Evolutionary conservation across 768 basidiomycete species (phyloP), one percentile per base, ranked within the genome.

Genomic region (Panus rudis): DNA sequence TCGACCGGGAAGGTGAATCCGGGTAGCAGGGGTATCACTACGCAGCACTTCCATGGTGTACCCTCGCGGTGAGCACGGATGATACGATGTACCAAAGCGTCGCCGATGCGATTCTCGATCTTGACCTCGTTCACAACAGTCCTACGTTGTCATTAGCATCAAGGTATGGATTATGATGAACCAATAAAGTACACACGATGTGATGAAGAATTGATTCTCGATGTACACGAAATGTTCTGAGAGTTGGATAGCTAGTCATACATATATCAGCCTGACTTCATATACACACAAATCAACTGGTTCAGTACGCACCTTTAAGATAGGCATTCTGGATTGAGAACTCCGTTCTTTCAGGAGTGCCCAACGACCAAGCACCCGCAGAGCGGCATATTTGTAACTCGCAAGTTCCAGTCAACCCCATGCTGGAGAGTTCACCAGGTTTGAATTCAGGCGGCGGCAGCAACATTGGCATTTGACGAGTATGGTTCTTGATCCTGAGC

Each of bases 191-290:
- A 48, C 85, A 59, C 61, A 90, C 88, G 86, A 89, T 1, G 86
- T 82, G 50, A 92, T 87, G 62, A 92, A 91, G 57, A 91, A 92
- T 58, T 92, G 89, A 52, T 92, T 92, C 60, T 97, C 94, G 50
- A 99, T 96, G 66, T 99, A 99, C 25, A 99, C 88, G 58, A 98
- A 99, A 57, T 96, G 92, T 52, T 97, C 92, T 20, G 92, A 93
- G 56, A 87, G 68, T 56, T 93, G 83, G 42, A 96, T 96, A 8
- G 91, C 91, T 92, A 39, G n/a, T n/a, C n/a, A n/a, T n/a, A n/a
- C n/a, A n/a, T n/a, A n/a, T 4, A 19, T 16, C 19, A 19, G 20
- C 10, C 26, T 37, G 38, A 30, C 4, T 33, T n/a, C n/a, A n/a
- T n/a, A 21, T 16, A 30, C 10, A 20, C 12, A 11, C 3, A 24